phyloP scores from a whole-genome alignment of 1,284 basidiomycete species.

The Cryptococcus maquisensis region DNA sequence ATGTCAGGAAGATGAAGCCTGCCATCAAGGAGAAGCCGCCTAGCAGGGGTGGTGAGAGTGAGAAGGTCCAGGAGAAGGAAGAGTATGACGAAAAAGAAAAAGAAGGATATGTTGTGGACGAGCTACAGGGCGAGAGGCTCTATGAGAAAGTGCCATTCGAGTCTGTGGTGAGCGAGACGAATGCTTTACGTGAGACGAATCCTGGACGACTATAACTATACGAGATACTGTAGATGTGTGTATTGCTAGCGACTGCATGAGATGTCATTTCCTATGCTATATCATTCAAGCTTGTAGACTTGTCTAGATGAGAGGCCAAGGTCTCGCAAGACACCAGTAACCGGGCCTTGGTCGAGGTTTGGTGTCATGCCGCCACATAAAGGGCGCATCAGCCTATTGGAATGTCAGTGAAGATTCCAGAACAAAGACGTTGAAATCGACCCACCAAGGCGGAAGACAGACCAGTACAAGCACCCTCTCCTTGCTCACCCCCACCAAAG shows the following conservation, averaged over 20 bases:
- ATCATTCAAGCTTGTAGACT: conserved; percentile 42
- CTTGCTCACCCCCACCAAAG: conserved; percentile 6
- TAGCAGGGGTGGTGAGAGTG: conserved; percentile 31
- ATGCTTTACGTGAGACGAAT: not conserved
- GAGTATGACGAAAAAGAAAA: conserved; percentile 30
- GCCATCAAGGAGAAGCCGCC: conserved; percentile 13
- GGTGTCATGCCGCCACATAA: conserved; percentile 38
- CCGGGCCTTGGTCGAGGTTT: conserved; percentile 37
- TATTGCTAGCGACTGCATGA: too few species aligned
- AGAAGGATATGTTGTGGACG: not conserved
- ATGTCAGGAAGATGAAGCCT: conserved; percentile 21
- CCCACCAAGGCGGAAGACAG: conserved; percentile 40
- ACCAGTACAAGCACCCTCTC: conserved; percentile 34
- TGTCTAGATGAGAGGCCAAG: conserved; percentile 33
- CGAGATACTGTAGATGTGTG: too few species aligned
- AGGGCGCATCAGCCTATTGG: conserved; percentile 33
- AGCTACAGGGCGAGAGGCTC: not conserved
- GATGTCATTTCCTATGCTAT: too few species aligned
- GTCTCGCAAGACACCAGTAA: conserved; percentile 34
- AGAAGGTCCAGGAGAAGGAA: conserved; percentile 36
- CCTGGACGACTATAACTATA: not conserved
- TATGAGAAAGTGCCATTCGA: conserved; percentile 3
- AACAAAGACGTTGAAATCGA: not conserved
- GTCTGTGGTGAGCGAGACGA: not conserved
- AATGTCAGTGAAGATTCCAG: not conserved